Conservation (phyloP, 2,329 filamentous ascomycete genomes). For the Aurifilum marmelostoma region DNA sequence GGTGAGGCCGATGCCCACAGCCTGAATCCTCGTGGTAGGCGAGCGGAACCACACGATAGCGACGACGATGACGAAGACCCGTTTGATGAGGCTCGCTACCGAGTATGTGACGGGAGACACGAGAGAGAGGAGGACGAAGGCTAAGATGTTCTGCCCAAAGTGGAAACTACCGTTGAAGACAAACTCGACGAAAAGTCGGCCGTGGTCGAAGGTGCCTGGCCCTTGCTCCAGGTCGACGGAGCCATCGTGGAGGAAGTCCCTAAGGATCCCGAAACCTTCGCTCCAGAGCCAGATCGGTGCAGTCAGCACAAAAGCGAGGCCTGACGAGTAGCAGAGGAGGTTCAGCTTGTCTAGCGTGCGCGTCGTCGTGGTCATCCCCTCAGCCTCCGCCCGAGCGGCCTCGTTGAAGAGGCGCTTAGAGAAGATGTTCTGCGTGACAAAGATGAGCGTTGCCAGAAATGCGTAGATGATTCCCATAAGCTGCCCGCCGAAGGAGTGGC, state of each 20-base stretch:
- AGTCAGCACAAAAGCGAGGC: slow-evolving; percentile 86
- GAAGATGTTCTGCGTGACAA: slow-evolving; percentile 98
- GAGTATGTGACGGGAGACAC: slow-evolving; percentile 97
- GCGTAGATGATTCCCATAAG: slow-evolving; percentile 89
- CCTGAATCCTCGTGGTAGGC: slow-evolving; percentile 81
- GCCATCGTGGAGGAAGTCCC: slow-evolving; percentile 82
- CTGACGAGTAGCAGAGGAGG: slow-evolving; percentile 94
- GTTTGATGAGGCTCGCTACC: slow-evolving; percentile 93
- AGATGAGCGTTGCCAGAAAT: slow-evolving; percentile 87
- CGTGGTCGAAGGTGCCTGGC: slow-evolving; percentile 75
- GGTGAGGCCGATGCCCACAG: slow-evolving; percentile 82
- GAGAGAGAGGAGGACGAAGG: slow-evolving; percentile 89
- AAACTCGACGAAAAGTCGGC: slow-evolving; percentile 78
- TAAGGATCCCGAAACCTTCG: slow-evolving; percentile 78
- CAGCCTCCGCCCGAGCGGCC: slow-evolving; percentile 80
- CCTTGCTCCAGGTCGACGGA: slow-evolving; percentile 63
- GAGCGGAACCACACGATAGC: slow-evolving; percentile 97
- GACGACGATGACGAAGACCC: slow-evolving; percentile 94
- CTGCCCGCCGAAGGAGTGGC: slow-evolving; percentile 76
- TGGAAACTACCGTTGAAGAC: slow-evolving; percentile 97
- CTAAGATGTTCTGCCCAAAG: slow-evolving; percentile 94
- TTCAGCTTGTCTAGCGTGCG: slow-evolving; percentile 96
- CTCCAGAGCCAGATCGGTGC: slow-evolving; percentile 91
- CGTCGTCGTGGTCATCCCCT: slow-evolving; percentile 63
- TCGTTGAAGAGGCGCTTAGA: slow-evolving; percentile 98